Evolutionary conservation across 2,329 filamentous ascomycete species (phyloP), one percentile per base, ranked within the genome.

Genomic region (Hyphodiscus sp.): DNA sequence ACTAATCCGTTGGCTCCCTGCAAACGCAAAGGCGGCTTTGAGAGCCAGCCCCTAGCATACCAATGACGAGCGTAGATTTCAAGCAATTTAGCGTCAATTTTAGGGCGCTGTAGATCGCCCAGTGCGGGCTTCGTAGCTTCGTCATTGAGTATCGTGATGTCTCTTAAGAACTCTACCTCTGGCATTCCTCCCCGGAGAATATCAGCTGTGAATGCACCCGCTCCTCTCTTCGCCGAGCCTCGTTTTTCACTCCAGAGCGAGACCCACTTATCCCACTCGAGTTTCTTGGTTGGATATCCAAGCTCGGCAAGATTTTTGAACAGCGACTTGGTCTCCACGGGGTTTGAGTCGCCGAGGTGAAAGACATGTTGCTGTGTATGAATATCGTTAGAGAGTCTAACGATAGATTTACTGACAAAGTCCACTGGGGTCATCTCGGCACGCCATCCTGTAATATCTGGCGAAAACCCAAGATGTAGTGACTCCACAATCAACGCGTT

Each of bases 391-490:
- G 84, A 78, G 19, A 91, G 77, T 18, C 86, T 81, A 20, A 87
- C 73, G 59, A 92, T 88, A 3, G 86, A 82, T 58, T 82, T 83
- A 70, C 83, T 87, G 54, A 91, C 86, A 63, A 89, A 91, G 69
- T 92, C 87, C 15, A 90, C 88, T 0, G 88, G 87, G 0, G 88
- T 91, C 87, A 91, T 91, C 71, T 92, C 88, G 1, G 86, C 80
- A 48, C 84, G 81, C 88, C 88, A 92, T 43, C 83, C 83, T 48
- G 85, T 77, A 3, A 91, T 82, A 50, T 87, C 77, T 0, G 88
- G 87, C 1, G 80, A 80, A 60, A 80, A 79, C 6, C 87, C 87
- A 2, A 91, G 75, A 50, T 86, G 82, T 41, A 91, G 76, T 0
- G 87, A 91, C 66, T 91, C 88, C 1, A 91, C 85, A 23, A 91